Evolutionary conservation across 2,329 filamentous ascomycete genomes (phyloP).

Genomic region (Cordyceps javanica): DNA sequence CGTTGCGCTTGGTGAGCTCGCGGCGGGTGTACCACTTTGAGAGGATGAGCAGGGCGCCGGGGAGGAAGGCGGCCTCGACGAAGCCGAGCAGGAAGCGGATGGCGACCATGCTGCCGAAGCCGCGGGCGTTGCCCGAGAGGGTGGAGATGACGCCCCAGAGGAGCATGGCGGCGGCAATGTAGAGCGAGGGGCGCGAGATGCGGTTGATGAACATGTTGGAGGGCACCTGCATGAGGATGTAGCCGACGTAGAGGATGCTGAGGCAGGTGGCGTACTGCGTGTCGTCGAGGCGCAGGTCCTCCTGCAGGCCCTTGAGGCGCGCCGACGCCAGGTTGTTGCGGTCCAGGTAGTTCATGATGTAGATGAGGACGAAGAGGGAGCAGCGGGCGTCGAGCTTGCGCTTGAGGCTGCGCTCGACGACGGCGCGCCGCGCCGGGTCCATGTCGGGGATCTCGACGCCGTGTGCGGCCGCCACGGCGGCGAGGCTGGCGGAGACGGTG

Average conservation of each 20-base stretch:
- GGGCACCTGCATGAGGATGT: constrained; percentile 58
- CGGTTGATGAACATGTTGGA: constrained; percentile 53
- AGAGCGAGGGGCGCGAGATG: constrained; percentile 44
- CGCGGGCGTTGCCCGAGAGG: constrained; percentile 44
- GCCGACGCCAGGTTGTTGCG: constrained; percentile 64
- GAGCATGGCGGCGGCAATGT: constrained; percentile 46
- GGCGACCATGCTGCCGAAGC: constrained; percentile 48
- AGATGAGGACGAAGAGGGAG: constrained; percentile 66
- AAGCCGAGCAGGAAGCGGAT: constrained; percentile 56
- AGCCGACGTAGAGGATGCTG: constrained; percentile 60
- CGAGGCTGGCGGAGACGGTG: not conserved
- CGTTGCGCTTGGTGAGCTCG: constrained; percentile 48
- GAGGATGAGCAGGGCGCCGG: constrained; percentile 56
- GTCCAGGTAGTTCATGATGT: constrained; percentile 67
- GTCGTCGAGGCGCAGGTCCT: constrained; percentile 49
- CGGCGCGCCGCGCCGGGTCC: constrained; percentile 42
- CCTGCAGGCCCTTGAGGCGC: constrained; percentile 56
- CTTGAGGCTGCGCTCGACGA: constrained; percentile 59
- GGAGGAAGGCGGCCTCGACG: constrained; percentile 58
- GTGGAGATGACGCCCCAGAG: constrained; percentile 57
- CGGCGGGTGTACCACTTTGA: constrained; percentile 62
- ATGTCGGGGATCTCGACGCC: constrained; percentile 14
- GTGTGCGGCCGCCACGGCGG: constrained; percentile 1
- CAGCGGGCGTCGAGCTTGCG: constrained; percentile 66
- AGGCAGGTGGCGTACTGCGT: constrained; percentile 59